Evolutionary conservation across 1,284 basidiomycete species (phyloP).

Genomic region (Ganoderma leucocontextum): DNA sequence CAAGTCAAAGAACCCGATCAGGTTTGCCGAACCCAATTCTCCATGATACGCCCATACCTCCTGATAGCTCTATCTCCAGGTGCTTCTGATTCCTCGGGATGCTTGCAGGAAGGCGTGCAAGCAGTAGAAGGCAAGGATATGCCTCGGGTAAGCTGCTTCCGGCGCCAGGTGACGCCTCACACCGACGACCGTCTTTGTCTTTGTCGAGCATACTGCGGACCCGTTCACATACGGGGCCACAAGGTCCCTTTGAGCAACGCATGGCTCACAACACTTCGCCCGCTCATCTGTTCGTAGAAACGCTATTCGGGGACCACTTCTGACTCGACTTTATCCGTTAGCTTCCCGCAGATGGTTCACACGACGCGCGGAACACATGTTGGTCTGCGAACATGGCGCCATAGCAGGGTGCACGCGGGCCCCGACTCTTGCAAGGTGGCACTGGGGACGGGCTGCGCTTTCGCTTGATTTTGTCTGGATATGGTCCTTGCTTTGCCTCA

Average conservation of each 20-base stretch:
- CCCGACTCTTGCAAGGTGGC: background rate
- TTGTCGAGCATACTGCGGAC: constrained; percentile 3
- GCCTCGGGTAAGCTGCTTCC: background rate
- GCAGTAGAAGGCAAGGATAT: background rate
- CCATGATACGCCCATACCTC: background rate
- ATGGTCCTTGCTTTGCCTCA: background rate
- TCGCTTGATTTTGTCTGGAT: background rate
- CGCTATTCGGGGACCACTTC: constrained; percentile 5
- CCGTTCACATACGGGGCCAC: constrained; percentile 8
- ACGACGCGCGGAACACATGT: constrained; percentile 22
- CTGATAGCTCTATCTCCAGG: constrained; percentile 2
- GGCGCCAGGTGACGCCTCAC: background rate
- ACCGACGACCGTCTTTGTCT: background rate
- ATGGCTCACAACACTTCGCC: constrained; percentile 22
- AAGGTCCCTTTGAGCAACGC: constrained; percentile 12
- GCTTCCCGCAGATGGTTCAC: constrained; percentile 10
- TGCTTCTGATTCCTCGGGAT: background rate
- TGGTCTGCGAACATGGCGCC: constrained; percentile 18
- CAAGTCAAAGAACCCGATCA: background rate
- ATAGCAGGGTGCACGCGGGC: constrained; percentile 10
- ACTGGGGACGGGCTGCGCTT: constrained; percentile 5
- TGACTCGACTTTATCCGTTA: constrained; percentile 7
- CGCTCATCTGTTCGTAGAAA: constrained; percentile 6
- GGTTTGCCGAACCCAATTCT: background rate
- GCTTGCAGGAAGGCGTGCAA: background rate